Conservation (phyloP, 495 filamentous ascomycete species). For the Neurospora terricola region DNA sequence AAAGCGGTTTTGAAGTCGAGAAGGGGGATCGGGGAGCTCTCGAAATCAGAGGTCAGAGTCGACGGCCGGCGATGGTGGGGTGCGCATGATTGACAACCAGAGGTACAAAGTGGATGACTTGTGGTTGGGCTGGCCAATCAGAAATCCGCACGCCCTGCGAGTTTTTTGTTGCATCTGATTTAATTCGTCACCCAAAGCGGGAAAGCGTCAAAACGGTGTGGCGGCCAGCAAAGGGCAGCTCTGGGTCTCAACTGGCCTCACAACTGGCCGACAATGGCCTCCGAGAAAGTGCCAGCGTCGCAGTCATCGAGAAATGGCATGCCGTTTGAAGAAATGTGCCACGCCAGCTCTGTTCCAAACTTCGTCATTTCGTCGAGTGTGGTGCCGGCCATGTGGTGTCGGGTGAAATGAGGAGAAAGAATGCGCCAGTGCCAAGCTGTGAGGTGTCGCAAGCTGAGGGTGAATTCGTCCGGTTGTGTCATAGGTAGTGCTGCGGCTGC, state of each 20-base stretch:
- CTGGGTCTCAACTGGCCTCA: background rate
- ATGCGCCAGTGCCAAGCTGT: background rate
- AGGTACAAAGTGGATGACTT: constrained; percentile 29
- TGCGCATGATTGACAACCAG: constrained; percentile 27
- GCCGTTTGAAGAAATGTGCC: background rate
- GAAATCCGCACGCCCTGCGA: constrained; percentile 23
- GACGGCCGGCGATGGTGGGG: constrained; percentile 17
- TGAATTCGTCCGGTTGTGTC: background rate
- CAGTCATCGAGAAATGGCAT: background rate
- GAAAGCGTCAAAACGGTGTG: constrained; percentile 15
- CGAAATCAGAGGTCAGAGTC: constrained; percentile 25
- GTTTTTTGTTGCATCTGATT: constrained; percentile 19
- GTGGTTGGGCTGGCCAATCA: constrained; percentile 33
- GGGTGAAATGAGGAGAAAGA: background rate
- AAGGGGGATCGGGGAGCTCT: constrained; percentile 22
- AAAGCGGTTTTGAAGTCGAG: background rate
- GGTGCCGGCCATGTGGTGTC: background rate
- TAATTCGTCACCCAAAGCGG: constrained; percentile 19
- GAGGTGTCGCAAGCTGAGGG: background rate
- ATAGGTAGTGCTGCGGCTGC: background rate
- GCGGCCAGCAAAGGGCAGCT: constrained; percentile 17
- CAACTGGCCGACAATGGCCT: background rate
- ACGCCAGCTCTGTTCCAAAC: background rate
- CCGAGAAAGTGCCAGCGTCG: constrained; percentile 9
- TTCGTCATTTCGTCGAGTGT: background rate